Evolutionary conservation across 2,329 filamentous ascomycete genomes (phyloP).

Genomic region (Tricladium varicosporioides): DNA sequence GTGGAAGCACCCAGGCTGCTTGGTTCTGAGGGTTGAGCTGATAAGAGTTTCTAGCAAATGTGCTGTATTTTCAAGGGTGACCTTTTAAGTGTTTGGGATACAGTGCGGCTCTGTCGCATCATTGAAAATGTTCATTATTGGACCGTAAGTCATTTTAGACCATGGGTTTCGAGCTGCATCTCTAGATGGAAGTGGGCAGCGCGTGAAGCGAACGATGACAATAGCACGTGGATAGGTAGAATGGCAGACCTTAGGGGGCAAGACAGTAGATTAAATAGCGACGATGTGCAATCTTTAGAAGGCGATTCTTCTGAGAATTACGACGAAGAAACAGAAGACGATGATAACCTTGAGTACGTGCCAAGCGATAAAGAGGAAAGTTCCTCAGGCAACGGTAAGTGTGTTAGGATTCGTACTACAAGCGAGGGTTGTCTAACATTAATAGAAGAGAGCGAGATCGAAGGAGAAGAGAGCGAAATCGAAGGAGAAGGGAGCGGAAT

Average conservation of each 20-base stretch:
- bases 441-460: neutral
- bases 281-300: neutral
- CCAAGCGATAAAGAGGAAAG: neutral
- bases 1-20: too few species aligned
- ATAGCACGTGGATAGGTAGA: neutral
- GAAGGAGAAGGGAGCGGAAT: too few species aligned
- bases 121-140: slow-evolving; percentile 6
- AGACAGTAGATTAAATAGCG: neutral
- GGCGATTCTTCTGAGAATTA: neutral
- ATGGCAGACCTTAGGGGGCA: neutral
- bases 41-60: neutral
- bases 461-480: neutral
- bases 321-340: too few species aligned
- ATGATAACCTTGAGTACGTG: neutral
- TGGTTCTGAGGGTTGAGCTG: neutral
- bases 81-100: slow-evolving; percentile 1
- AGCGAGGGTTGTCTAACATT: neutral
- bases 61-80: slow-evolving; percentile 2
- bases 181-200: neutral
- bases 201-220: neutral
- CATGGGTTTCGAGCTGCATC: slow-evolving; percentile 6
- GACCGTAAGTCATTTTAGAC: slow-evolving; percentile 6
- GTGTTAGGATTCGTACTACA: neutral
- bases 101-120: slow-evolving; percentile 2
- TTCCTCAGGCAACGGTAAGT: neutral